Conservation (phyloP, 2,329 filamentous ascomycete species). For the Arthrobotrys sinensis region DNA sequence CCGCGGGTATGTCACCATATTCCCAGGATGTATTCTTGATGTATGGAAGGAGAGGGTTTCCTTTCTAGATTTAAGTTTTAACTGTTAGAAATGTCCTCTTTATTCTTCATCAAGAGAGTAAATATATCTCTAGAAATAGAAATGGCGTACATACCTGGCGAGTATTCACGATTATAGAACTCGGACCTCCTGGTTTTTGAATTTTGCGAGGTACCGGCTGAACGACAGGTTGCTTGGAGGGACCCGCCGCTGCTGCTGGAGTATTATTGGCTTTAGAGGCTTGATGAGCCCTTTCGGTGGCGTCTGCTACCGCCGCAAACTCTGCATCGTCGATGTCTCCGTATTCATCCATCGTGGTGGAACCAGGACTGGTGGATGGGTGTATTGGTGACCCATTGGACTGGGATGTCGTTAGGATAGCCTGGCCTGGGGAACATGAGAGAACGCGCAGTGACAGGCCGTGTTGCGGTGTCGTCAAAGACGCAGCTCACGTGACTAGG, state of each 20-base stretch:
- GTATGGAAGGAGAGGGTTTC: constrained; percentile 89
- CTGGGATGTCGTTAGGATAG: constrained; percentile 2
- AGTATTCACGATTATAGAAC: constrained; percentile 62
- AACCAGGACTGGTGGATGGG: constrained; percentile 55
- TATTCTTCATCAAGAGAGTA: constrained; percentile 69
- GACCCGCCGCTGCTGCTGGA: constrained; percentile 65
- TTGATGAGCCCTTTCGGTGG: constrained; percentile 66
- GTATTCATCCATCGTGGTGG: constrained; percentile 69
- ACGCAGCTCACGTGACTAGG: constrained; percentile 24
- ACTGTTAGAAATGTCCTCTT: constrained; percentile 67
- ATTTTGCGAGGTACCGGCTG: constrained; percentile 61
- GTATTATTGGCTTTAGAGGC: constrained; percentile 62
- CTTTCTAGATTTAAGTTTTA: constrained; percentile 76
- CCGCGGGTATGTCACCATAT: constrained; percentile 95
- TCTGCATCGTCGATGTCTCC: constrained; percentile 74
- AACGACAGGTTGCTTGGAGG: constrained; percentile 60
- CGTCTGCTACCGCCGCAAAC: constrained; percentile 73
- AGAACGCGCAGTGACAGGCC: neutral
- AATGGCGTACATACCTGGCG: constrained; percentile 71
- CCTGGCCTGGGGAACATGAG: neutral
- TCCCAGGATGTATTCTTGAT: constrained; percentile 91
- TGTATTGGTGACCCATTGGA: constrained; percentile 22
- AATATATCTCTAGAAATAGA: no score
- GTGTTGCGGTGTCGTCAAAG: constrained; percentile 45
- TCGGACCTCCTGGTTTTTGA: constrained; percentile 53